A percentile compares a stretch with the other conserved stretches of the same genome.
Conservation (phyloP, 768 basidiomycete species). For the Hygrocybe coccinea region DNA sequence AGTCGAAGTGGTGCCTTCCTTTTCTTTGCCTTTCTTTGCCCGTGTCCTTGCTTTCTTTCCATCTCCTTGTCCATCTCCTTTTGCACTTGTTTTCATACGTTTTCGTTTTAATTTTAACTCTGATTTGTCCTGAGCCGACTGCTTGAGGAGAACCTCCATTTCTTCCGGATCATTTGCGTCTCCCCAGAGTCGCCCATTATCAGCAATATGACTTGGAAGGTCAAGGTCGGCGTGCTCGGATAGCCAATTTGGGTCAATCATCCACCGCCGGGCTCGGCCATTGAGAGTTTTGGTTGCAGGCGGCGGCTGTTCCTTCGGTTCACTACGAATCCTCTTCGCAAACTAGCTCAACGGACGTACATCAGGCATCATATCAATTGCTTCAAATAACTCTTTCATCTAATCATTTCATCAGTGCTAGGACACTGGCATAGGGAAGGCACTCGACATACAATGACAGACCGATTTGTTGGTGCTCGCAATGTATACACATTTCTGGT, state of each 20-base stretch:
- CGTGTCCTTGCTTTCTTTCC: background rate
- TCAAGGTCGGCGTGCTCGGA: constrained; percentile 12
- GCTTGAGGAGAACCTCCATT: background rate
- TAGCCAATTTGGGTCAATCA: constrained; percentile 18
- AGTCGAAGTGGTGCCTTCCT: background rate
- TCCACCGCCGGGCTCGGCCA: constrained; percentile 17
- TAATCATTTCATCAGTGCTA: background rate
- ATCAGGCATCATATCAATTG: constrained; percentile 9
- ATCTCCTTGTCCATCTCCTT: background rate
- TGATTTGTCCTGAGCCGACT: background rate
- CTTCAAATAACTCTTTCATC: constrained; percentile 9
- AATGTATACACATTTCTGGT: background rate
- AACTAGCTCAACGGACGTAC: background rate
- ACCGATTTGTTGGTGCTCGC: background rate
- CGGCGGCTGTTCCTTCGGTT: constrained; percentile 6
- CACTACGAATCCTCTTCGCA: background rate
- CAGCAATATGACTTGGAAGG: constrained; percentile 4
- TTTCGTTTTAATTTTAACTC: background rate
- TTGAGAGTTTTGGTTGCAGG: constrained; percentile 9
- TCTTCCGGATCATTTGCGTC: constrained; percentile 15
- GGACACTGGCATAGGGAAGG: background rate
- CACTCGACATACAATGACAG: background rate
- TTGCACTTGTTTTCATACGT: too few relatives aligned
- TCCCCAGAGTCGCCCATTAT: constrained; percentile 16
- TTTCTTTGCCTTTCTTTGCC: background rate